A percentile compares a stretch with the other conserved stretches of the same genome.
Conservation (phyloP, 176 grass and related monocot genomes). For the Aegilops longissima region DNA sequence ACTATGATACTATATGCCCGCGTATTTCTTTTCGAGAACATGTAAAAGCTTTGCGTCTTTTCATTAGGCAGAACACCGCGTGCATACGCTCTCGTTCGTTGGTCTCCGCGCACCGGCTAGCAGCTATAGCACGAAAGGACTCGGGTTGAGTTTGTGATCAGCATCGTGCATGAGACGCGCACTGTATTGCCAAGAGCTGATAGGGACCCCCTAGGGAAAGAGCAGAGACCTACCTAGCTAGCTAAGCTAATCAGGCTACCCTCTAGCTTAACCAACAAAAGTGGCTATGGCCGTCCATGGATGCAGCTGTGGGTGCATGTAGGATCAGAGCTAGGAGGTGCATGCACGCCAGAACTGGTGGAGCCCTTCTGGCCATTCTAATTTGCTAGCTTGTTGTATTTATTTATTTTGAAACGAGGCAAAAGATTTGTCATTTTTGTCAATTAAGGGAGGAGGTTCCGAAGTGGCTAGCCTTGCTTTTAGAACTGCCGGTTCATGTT, state of each 20-base stretch:
- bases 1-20: too few species aligned
- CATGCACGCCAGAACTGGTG: constrained; percentile 25
- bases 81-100: not conserved
- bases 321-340: constrained; percentile 26
- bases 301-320: constrained; percentile 26
- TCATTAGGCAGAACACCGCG: not conserved
- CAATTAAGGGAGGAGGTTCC: too few species aligned
- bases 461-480: too few species aligned
- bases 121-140: constrained; percentile 12
- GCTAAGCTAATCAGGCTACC: constrained; percentile 28
- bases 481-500: too few species aligned
- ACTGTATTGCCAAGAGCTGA: constrained; percentile 21
- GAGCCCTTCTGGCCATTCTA: constrained; percentile 27
- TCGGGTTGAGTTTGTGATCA: constrained; percentile 27
- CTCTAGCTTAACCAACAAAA: constrained; percentile 41
- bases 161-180: constrained; percentile 33
- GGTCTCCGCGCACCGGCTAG: not conserved
- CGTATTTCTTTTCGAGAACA: not conserved
- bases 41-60: not conserved
- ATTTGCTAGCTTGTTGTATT: not conserved
- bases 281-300: constrained; percentile 20
- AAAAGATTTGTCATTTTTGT: too few species aligned
- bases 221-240: constrained; percentile 34
- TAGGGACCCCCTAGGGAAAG: constrained; percentile 24
- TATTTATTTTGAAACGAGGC: too few species aligned